These are phyloP conservation scores for Arthroderma sp. DNA, from an alignment of 2,329 filamentous ascomycete species.

Conservation along the genomic window DNA sequence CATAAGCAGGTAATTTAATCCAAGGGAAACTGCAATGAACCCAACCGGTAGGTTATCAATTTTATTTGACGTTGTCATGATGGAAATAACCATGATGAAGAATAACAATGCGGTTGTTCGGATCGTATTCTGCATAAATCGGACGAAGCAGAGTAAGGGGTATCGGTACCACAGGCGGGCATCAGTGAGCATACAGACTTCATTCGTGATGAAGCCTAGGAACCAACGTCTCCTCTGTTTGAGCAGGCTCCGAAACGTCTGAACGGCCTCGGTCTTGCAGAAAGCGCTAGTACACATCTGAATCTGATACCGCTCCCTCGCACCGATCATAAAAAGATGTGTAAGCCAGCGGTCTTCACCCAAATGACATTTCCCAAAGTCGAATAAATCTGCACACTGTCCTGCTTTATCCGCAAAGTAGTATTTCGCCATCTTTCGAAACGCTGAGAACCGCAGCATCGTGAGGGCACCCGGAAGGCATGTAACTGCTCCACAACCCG, in stretches of 20 bases:
- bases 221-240: slow-evolving; percentile 97
- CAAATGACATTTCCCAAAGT: slow-evolving; percentile 88
- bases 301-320: slow-evolving; percentile 84
- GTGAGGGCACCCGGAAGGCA: slow-evolving; percentile 92
- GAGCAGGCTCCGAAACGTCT: slow-evolving; percentile 69
- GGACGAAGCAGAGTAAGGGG: slow-evolving; percentile 69
- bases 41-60: slow-evolving; percentile 72
- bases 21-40: slow-evolving; percentile 84
- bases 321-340: slow-evolving; percentile 97
- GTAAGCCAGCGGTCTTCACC: slow-evolving; percentile 96
- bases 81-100: slow-evolving; percentile 79
- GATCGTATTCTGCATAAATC: slow-evolving; percentile 94
- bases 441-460: slow-evolving; percentile 89
- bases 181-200: slow-evolving; percentile 96
- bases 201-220: slow-evolving; percentile 92
- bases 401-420: slow-evolving; percentile 97
- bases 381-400: slow-evolving; percentile 88
- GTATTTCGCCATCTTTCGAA: slow-evolving; percentile 92
- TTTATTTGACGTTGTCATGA: slow-evolving; percentile 70
- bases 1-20: slow-evolving; percentile 91
- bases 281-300: slow-evolving; percentile 96
- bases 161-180: slow-evolving; percentile 83
- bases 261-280: slow-evolving; percentile 95
- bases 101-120: slow-evolving; percentile 86
- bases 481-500: slow-evolving; percentile 83